Percentiles rank a stretch among this genome's conserved stretches.
Evolutionary conservation across 352 stramenopile genomes (phyloP).

Genomic region (Pelagophyceae sp.): DNA sequence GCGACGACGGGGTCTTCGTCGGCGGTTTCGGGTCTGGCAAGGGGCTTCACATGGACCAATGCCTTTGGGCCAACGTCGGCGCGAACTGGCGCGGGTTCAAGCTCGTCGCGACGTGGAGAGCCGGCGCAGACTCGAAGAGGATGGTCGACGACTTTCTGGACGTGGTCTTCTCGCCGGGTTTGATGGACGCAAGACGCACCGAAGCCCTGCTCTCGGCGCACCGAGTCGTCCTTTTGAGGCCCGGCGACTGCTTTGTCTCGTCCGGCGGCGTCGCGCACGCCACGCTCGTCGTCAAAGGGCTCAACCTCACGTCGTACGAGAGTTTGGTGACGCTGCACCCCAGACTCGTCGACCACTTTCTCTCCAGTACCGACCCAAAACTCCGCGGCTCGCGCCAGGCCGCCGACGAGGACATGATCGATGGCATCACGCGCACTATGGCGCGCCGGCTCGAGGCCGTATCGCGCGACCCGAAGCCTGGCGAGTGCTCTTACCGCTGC

Average conservation of each 20-base stretch:
- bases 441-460: too few species aligned
- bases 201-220: not conserved
- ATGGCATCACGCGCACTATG: too few species aligned
- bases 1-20: conserved; percentile 17
- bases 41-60: conserved; percentile 11
- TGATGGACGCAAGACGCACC: not conserved
- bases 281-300: not conserved
- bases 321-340: not conserved
- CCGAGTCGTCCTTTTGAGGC: not conserved
- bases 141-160: not conserved
- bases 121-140: not conserved
- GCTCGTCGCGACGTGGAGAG: conserved; percentile 3
- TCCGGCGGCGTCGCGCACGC: conserved; percentile 16
- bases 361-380: too few species aligned
- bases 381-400: too few species aligned
- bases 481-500: too few species aligned
- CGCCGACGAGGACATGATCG: too few species aligned
- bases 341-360: not conserved
- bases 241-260: conserved; percentile 12
- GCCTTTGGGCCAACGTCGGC: conserved; percentile 8
- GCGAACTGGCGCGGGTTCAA: not conserved
- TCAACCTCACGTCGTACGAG: conserved; percentile 15
- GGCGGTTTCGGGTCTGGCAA: conserved; percentile 7
- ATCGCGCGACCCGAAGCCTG: too few species aligned
- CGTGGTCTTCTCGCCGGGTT: not conserved